Conservation (phyloP, 1,284 basidiomycete genomes). For the Phellinidium pouzarii region DNA sequence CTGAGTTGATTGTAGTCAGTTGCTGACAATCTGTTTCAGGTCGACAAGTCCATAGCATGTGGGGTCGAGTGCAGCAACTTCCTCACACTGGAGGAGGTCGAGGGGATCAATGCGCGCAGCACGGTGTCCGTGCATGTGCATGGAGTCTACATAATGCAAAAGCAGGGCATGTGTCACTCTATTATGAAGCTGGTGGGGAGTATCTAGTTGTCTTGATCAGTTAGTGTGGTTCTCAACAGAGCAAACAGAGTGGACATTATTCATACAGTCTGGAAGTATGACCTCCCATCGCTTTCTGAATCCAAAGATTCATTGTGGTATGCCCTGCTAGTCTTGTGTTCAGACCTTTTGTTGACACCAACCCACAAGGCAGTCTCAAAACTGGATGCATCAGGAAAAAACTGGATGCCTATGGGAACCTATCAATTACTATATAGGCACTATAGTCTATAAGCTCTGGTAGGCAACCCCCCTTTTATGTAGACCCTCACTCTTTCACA, state of each 20-base stretch:
- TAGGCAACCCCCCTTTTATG: too few relatives aligned
- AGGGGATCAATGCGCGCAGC: conserved; percentile 82
- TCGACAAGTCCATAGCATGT: conserved; percentile 68
- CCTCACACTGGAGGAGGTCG: conserved; percentile 78
- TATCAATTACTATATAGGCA: too few relatives aligned
- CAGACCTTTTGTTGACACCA: too few relatives aligned
- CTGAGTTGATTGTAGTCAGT: too few relatives aligned
- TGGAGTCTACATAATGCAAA: conserved; percentile 81
- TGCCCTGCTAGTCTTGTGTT: too few relatives aligned
- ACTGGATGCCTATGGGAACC: too few relatives aligned
- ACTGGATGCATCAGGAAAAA: neutral
- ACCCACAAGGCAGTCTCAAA: neutral
- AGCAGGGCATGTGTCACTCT: conserved; percentile 69
- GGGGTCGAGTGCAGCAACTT: conserved; percentile 76
- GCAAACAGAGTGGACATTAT: neutral
- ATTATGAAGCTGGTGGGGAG: conserved; percentile 67
- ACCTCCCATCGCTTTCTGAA: conserved; percentile 64
- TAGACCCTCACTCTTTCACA: too few relatives aligned
- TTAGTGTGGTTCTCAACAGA: neutral
- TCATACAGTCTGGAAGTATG: conserved; percentile 70
- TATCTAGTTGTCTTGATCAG: conserved; percentile 50
- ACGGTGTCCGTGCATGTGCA: conserved; percentile 74
- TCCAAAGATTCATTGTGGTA: conserved; percentile 82
- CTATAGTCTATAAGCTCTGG: too few relatives aligned
- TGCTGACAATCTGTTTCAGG: too few relatives aligned